Percentiles rank a stretch among this genome's conserved stretches.
These are phyloP conservation scores for Micractinium conductrix DNA, from an alignment of 139 green algal species.

Conservation along the genomic window DNA sequence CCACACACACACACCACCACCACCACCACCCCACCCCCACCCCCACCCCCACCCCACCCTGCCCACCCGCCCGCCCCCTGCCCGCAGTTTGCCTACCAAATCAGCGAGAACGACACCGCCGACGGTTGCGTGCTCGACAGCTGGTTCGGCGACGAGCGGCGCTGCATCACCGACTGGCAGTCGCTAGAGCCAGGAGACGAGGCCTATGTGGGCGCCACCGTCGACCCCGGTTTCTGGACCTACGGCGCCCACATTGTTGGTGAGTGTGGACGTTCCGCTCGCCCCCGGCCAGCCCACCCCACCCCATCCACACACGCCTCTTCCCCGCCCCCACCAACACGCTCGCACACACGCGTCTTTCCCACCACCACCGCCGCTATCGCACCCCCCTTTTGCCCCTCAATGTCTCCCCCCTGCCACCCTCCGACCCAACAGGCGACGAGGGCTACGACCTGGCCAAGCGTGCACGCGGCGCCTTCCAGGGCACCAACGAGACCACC, in stretches of 20 bases:
- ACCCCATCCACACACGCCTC: no score
- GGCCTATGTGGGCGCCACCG: neutral
- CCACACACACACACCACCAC: no score
- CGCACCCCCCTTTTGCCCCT: neutral
- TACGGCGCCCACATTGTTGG: neutral
- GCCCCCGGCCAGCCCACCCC: no score
- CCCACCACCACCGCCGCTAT: no score
- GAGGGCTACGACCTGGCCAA: neutral
- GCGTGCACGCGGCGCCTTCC: neutral
- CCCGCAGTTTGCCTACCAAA: neutral
- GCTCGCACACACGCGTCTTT: no score
- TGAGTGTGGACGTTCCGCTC: neutral
- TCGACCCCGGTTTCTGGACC: neutral
- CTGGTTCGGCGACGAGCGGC: slow-evolving; percentile 3
- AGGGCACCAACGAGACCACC: slow-evolving; percentile 7
- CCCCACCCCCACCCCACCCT: neutral
- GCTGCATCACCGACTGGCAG: slow-evolving; percentile 19
- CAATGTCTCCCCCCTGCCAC: neutral
- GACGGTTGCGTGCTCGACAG: slow-evolving; percentile 6
- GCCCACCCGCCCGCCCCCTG: neutral
- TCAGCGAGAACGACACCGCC: neutral
- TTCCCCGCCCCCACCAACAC: no score
- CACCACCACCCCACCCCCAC: neutral
- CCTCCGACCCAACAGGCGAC: neutral
- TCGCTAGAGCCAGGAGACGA: neutral